phyloP scores from a whole-genome alignment of 306 rosid genomes.

The Echinosophora koreensis region DNA sequence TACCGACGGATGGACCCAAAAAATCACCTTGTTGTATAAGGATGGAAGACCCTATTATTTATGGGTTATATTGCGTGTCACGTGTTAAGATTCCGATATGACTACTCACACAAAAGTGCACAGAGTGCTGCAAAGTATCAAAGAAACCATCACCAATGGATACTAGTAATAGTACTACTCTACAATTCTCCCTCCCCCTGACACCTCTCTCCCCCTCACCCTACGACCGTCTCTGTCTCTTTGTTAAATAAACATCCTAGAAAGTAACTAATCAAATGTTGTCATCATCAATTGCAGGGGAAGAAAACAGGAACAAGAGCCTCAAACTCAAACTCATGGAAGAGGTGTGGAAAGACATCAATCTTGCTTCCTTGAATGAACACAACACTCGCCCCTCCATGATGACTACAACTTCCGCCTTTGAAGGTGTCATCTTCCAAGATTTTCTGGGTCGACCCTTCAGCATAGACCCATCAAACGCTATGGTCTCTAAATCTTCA shows the following conservation, averaged over 20 bases:
- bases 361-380: conserved; percentile 53
- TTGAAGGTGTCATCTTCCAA: conserved; percentile 56
- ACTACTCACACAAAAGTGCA: conserved; percentile 32
- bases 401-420: background rate
- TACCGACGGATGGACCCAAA: background rate
- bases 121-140: conserved; percentile 23
- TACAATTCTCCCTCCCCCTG: background rate
- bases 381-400: background rate
- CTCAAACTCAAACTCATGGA: conserved; percentile 53
- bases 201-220: background rate
- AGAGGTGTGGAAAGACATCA: conserved; percentile 81
- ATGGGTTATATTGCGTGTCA: background rate
- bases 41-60: background rate
- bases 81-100: conserved; percentile 36
- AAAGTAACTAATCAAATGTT: background rate
- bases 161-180: background rate
- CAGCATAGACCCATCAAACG: conserved; percentile 46
- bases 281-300: conserved; percentile 19
- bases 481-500: background rate
- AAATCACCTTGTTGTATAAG: background rate
- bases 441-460: conserved; percentile 71
- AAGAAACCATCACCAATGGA: background rate
- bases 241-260: background rate
- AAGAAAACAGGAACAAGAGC: background rate
- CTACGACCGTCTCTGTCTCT: background rate